Conservation (phyloP, 192 early-diverging fungal species). For the Spinellus fusiger region DNA sequence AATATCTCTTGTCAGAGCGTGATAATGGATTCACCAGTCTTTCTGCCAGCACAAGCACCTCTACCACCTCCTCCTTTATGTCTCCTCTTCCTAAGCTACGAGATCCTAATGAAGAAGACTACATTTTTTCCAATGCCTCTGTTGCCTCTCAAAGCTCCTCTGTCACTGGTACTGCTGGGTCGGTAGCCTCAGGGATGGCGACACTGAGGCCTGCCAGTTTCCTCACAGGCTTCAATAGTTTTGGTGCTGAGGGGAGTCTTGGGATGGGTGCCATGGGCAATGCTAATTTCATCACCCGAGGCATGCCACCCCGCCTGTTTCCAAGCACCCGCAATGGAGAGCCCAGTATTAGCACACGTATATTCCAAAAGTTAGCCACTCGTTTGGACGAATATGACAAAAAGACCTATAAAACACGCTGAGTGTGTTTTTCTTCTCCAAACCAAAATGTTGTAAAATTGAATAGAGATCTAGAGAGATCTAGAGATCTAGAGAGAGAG, state of each 20-base stretch:
- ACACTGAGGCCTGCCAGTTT: constrained; percentile 18
- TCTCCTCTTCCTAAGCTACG: not conserved
- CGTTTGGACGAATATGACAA: constrained; percentile 25
- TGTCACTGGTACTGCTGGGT: not conserved
- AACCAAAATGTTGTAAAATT: no score
- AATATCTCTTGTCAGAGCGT: constrained; percentile 35
- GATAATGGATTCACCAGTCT: constrained; percentile 21
- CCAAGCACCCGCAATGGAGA: constrained; percentile 3
- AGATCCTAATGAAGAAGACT: not conserved
- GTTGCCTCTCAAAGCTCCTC: not conserved
- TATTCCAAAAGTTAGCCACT: constrained; percentile 28
- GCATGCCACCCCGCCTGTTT: constrained; percentile 9
- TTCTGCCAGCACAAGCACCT: constrained; percentile 14
- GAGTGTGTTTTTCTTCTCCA: no score
- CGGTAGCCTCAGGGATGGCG: not conserved
- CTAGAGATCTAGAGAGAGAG: no score
- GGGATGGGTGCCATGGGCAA: constrained; percentile 2
- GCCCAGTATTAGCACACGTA: constrained; percentile 29
- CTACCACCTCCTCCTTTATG: constrained; percentile 19
- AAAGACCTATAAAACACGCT: constrained; percentile 1
- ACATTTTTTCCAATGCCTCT: not conserved
- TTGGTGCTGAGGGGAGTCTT: not conserved
- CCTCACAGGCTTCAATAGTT: constrained; percentile 19
- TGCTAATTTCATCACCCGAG: constrained; percentile 8
- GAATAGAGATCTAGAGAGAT: no score